Percentiles rank a stretch among this genome's conserved stretches.
phyloP scores from a whole-genome alignment of 768 basidiomycete genomes.

The Boletus eberwhitei region DNA sequence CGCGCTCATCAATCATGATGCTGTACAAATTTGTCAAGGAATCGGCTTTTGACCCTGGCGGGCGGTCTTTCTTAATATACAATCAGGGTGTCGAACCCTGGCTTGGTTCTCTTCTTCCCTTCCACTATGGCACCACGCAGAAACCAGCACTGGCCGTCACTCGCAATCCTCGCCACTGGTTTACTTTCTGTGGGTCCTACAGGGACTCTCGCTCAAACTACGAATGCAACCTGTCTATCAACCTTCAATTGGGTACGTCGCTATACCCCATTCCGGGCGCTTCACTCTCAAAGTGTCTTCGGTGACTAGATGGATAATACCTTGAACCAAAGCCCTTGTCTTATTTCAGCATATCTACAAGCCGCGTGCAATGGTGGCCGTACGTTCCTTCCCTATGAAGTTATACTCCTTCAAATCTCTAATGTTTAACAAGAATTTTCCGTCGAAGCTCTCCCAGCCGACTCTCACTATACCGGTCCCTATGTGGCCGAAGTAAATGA shows the following conservation, averaged over 20 bases:
- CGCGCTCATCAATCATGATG: background rate
- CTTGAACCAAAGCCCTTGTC: conserved; percentile 45
- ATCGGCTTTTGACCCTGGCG: background rate
- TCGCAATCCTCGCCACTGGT: conserved; percentile 16
- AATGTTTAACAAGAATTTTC: conserved; percentile 31
- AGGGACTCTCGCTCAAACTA: conserved; percentile 20
- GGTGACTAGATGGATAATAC: conserved; percentile 38
- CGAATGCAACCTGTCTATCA: conserved; percentile 21
- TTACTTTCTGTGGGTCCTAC: conserved; percentile 18
- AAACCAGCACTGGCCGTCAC: conserved; percentile 8
- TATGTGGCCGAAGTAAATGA: conserved; percentile 23
- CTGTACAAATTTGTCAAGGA: conserved; percentile 14
- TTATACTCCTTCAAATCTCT: conserved; percentile 2
- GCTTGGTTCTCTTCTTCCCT: background rate
- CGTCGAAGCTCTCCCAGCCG: conserved; percentile 38
- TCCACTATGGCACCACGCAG: conserved; percentile 8
- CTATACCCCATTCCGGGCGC: too few species aligned
- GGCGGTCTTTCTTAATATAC: background rate
- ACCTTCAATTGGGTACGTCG: conserved; percentile 28
- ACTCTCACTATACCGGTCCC: conserved; percentile 34
- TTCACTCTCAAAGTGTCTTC: background rate
- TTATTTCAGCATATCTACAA: conserved; percentile 42
- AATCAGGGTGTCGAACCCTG: background rate
- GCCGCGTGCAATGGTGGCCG: conserved; percentile 41
- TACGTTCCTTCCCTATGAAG: conserved; percentile 26